Conservation (phyloP, 2,329 filamentous ascomycete genomes). For the Trichoderma guizhouense region DNA sequence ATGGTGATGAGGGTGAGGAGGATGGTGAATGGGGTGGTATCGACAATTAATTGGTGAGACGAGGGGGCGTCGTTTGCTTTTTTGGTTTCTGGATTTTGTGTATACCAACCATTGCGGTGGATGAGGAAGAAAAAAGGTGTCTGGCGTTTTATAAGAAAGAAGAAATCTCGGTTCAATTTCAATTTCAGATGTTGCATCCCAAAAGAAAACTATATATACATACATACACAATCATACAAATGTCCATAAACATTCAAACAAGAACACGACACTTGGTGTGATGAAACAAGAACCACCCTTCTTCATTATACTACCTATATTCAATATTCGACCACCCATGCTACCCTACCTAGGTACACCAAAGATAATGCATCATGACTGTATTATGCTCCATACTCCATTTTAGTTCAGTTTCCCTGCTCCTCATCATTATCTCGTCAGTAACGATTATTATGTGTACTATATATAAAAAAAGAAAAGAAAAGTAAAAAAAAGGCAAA, state of each 20-base stretch:
- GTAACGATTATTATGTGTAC: background rate
- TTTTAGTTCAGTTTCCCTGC: background rate
- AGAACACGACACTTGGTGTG: background rate
- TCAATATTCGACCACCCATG: background rate
- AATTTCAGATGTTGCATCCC: background rate
- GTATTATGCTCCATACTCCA: background rate
- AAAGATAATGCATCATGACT: background rate
- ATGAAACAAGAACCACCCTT: background rate
- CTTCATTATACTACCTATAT: background rate
- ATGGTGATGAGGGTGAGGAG: constrained; percentile 33
- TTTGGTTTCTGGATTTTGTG: background rate
- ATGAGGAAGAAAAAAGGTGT: constrained; percentile 9
- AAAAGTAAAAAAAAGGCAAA: background rate
- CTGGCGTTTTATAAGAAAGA: constrained; percentile 22
- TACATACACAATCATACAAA: background rate
- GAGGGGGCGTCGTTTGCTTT: background rate
- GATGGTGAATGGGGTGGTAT: constrained; percentile 65
- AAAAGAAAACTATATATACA: background rate
- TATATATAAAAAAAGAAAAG: background rate
- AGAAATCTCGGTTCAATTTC: background rate
- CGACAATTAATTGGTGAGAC: constrained; percentile 43
- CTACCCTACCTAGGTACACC: background rate
- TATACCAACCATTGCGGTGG: background rate
- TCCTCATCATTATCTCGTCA: constrained; percentile 10
- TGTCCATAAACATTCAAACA: background rate